Conservation (phyloP, 768 basidiomycete genomes). For the Suillus subalutaceus region DNA sequence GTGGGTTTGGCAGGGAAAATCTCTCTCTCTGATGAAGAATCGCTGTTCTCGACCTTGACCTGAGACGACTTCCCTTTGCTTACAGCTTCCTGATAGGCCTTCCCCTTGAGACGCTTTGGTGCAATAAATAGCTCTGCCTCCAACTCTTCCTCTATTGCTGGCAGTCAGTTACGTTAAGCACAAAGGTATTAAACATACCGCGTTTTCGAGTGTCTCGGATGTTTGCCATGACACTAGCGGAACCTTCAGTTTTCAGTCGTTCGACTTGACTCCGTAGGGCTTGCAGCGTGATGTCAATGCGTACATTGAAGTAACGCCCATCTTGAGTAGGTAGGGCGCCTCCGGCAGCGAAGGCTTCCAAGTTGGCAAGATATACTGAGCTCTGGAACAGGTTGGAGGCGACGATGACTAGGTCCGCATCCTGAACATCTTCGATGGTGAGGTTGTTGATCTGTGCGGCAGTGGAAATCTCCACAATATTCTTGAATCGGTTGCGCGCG, state of each 20-base stretch:
- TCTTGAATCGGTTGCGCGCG: conserved; percentile 45
- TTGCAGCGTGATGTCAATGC: conserved; percentile 63
- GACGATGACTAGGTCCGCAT: conserved; percentile 86
- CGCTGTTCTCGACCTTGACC: conserved; percentile 15
- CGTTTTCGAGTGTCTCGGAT: conserved; percentile 64
- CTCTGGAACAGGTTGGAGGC: conserved; percentile 88
- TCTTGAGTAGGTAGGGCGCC: conserved; percentile 74
- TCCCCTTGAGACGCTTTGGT: conserved; percentile 76
- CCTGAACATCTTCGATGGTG: conserved; percentile 72
- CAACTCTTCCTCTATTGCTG: conserved; percentile 52
- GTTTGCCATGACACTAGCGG: conserved; percentile 60
- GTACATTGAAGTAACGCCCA: conserved; percentile 89
- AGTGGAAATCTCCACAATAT: conserved; percentile 66
- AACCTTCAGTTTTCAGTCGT: conserved; percentile 64
- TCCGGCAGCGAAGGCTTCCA: conserved; percentile 68
- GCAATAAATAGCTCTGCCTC: conserved; percentile 45
- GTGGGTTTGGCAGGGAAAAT: conserved; percentile 30
- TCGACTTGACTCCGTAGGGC: conserved; percentile 69
- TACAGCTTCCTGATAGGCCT: conserved; percentile 66
- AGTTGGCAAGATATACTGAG: conserved; percentile 71
- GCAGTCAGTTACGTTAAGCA: background rate
- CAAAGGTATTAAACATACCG: conserved; percentile 43
- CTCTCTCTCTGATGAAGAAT: conserved; percentile 25
- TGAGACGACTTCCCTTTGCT: conserved; percentile 37
- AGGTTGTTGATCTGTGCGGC: conserved; percentile 70